A percentile compares a stretch with the other conserved stretches of the same genome.
phyloP scores from a whole-genome alignment of 768 basidiomycete genomes.

The Pleurotus sapidus region DNA sequence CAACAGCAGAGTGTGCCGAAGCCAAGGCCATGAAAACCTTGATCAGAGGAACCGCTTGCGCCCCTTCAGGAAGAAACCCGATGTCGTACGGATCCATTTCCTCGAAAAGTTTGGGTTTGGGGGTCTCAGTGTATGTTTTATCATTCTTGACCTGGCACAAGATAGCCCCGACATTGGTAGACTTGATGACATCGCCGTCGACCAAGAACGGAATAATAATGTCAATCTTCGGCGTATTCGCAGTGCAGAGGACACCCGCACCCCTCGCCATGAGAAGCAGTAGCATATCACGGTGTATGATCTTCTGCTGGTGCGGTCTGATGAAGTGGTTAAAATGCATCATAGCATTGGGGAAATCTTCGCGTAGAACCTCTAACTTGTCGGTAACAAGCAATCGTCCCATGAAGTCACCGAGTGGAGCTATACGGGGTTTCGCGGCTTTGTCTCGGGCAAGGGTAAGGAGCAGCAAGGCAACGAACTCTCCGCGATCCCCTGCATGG shows the following conservation, averaged over 20 bases:
- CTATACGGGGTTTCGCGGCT: not conserved
- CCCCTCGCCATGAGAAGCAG: conserved; percentile 17
- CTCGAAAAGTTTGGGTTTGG: conserved; percentile 14
- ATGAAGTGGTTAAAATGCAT: conserved; percentile 31
- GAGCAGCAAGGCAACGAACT: conserved; percentile 9
- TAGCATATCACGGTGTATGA: conserved; percentile 18
- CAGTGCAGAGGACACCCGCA: conserved; percentile 24
- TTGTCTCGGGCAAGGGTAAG: conserved; percentile 9
- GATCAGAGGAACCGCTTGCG: conserved; percentile 14
- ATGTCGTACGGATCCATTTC: conserved; percentile 21
- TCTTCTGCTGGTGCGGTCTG: conserved; percentile 21
- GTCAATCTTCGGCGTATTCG: conserved; percentile 19
- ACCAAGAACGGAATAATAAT: conserved; percentile 18
- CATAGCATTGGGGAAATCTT: conserved; percentile 14
- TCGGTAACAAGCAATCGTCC: not conserved
- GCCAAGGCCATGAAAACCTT: conserved; percentile 22
- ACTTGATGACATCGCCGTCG: conserved; percentile 1
- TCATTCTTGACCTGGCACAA: conserved; percentile 23
- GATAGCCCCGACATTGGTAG: conserved; percentile 19
- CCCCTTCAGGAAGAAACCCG: conserved; percentile 13
- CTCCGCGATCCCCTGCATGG: conserved; percentile 9
- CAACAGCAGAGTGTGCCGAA: not conserved
- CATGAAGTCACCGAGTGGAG: not conserved
- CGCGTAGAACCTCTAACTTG: not conserved
- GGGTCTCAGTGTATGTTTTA: conserved; percentile 8